Percentiles rank a stretch among this genome's conserved stretches.
Conservation (phyloP, 352 stramenopile genomes). For the Phytophthora pini region DNA sequence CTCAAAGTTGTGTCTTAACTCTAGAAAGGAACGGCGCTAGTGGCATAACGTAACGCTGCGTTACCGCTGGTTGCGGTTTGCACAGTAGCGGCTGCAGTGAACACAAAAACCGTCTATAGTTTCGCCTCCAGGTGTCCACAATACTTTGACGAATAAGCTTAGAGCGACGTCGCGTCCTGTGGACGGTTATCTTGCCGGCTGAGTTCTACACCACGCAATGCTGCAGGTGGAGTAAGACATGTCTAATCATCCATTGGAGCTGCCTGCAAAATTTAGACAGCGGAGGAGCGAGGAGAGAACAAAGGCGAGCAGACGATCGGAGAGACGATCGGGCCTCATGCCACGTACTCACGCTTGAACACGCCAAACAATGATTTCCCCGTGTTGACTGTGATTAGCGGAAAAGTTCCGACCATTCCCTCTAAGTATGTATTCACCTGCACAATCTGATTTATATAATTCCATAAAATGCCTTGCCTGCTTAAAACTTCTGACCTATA, state of each 20-base stretch:
- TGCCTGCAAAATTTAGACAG: not conserved
- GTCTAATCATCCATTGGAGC: not conserved
- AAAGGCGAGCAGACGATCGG: not conserved
- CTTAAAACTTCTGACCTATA: not conserved
- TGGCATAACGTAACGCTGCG: not conserved
- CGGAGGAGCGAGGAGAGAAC: too few species aligned
- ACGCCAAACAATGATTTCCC: not conserved
- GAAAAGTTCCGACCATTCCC: not conserved
- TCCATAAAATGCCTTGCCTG: not conserved
- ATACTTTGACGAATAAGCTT: not conserved
- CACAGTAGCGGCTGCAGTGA: too few species aligned
- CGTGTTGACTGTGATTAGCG: constrained; percentile 18
- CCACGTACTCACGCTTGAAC: not conserved
- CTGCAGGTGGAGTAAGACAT: too few species aligned
- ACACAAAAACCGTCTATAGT: constrained; percentile 2
- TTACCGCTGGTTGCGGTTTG: not conserved
- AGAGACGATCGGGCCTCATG: too few species aligned
- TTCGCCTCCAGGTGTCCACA: constrained; percentile 5
- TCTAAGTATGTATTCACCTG: not conserved
- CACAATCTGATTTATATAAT: not conserved
- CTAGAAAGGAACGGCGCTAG: too few species aligned
- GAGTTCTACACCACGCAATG: too few species aligned
- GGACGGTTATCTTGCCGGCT: not conserved
- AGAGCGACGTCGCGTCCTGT: not conserved
- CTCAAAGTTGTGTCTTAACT: not conserved